A percentile compares a stretch with the other conserved stretches of the same genome.
Conservation (phyloP, 805 yeast species). For the Candida maesae region DNA sequence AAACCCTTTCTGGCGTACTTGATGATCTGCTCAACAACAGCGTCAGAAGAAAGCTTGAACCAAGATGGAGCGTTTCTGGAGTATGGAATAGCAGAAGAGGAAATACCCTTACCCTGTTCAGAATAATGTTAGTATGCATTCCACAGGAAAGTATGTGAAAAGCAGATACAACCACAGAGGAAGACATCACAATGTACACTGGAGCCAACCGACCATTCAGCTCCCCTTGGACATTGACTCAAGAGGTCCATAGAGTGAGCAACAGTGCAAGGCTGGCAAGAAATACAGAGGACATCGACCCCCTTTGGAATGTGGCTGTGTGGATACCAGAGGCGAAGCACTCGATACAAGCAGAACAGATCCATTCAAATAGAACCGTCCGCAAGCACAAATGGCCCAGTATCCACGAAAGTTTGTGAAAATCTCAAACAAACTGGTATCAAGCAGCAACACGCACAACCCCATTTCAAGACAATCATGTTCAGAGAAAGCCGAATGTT, state of each 20-base stretch:
- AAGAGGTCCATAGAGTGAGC: not conserved
- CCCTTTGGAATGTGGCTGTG: slow-evolving; percentile 7
- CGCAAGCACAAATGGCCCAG: slow-evolving; percentile 15
- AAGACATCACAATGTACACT: not conserved
- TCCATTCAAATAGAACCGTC: not conserved
- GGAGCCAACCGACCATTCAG: not conserved
- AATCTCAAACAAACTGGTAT: slow-evolving; percentile 43
- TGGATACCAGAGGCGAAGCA: slow-evolving; percentile 12
- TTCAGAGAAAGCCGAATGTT: too few species aligned
- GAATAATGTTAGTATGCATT: slow-evolving; percentile 38
- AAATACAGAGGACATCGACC: not conserved
- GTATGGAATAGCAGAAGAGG: slow-evolving; percentile 98
- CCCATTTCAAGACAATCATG: too few species aligned
- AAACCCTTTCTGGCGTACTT: slow-evolving; percentile 99
- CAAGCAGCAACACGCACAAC: slow-evolving; percentile 43
- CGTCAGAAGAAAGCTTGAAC: slow-evolving; percentile 96
- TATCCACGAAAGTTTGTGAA: slow-evolving; percentile 17
- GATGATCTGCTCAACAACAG: slow-evolving; percentile 96
- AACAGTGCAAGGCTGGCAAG: not conserved
- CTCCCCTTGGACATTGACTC: not conserved
- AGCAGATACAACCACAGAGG: slow-evolving; percentile 9
- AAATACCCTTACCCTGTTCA: slow-evolving; percentile 98
- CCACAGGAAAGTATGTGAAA: slow-evolving; percentile 2
- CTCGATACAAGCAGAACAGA: slow-evolving; percentile 8
- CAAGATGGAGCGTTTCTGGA: slow-evolving; percentile 98